Evolutionary conservation across 495 filamentous ascomycete species (phyloP), one percentile per base, ranked within the genome.

Genomic region (Neurospora sp.): DNA sequence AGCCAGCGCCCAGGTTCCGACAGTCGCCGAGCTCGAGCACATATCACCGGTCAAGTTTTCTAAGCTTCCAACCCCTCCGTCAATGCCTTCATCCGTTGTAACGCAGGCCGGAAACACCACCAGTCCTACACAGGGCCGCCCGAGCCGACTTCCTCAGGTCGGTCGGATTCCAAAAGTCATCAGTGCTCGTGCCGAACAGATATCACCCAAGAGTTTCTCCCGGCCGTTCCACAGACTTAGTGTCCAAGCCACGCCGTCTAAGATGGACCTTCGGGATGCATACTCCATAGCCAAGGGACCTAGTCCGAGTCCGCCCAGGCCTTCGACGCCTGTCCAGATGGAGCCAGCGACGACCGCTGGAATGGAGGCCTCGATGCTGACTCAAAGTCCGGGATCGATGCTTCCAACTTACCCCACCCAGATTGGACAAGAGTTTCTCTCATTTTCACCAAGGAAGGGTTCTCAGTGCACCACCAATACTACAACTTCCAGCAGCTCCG

Each of bases 81-180:
- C 14, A 16, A 12, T 22, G 22, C 12, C 70, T 16, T 42, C 40
- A 20, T 38, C 69, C 18, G 59, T 71, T 9, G 3, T 68, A 45
- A 20, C 42, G 35, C 45, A 71, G 2, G n/a, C 40, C 10, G 39
- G 70, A 40, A 41, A 9, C 65, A 42, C 42, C 69, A 69, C 31
- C 77, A 41, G 44, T 72, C 9, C 69, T 48, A 1, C 73, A 75
- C 69, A 73, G 38, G 75, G 72, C 16, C 82, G 83, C 10, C 83
- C 82, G 9, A 85, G 83, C 73, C 81, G 86, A 72, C 83, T 97
- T 38, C 88, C 90, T 44, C 94, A 94, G 76, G 90, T 98, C 71
- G 95, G 94, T 14, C 91, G 95, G 10, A 98, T 98, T 73, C 95
- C 95, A 27, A 90, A 90, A 75, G 93, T 98, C 12, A 88, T 95